A percentile compares a stretch with the other conserved stretches of the same genome.
Conservation (phyloP, 495 filamentous ascomycete genomes). For the Penicillium argentinense region DNA sequence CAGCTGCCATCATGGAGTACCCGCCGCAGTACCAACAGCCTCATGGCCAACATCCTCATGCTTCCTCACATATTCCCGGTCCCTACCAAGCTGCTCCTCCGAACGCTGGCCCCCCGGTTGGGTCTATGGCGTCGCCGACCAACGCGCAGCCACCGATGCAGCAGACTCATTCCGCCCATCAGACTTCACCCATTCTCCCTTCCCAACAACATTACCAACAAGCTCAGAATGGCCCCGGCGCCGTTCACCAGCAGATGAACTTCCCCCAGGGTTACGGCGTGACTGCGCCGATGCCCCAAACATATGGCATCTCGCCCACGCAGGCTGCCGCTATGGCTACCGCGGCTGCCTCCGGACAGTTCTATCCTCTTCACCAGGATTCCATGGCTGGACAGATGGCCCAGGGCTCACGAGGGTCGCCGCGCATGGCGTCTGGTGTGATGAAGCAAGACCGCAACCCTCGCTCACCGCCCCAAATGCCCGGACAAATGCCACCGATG, state of each 20-base stretch:
- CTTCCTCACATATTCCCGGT: constrained; percentile 49
- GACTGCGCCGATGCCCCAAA: constrained; percentile 46
- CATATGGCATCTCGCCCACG: constrained; percentile 51
- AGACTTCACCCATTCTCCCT: constrained; percentile 55
- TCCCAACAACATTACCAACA: constrained; percentile 53
- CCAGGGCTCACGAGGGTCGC: constrained; percentile 48
- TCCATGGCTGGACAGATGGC: constrained; percentile 49
- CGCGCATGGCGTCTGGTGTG: constrained; percentile 47
- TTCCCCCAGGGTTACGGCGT: constrained; percentile 55
- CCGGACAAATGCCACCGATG: constrained; percentile 52
- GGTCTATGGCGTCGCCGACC: constrained; percentile 52
- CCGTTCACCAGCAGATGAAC: constrained; percentile 52
- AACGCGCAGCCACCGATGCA: constrained; percentile 54
- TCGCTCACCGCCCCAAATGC: constrained; percentile 50
- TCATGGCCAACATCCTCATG: constrained; percentile 56
- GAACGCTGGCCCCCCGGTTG: constrained; percentile 45
- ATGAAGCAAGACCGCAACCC: constrained; percentile 54
- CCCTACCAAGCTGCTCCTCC: constrained; percentile 48
- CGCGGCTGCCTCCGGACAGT: constrained; percentile 54
- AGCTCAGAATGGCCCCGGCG: constrained; percentile 44
- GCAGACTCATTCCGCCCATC: constrained; percentile 46
- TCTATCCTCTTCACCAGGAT: constrained; percentile 49
- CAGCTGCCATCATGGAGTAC: constrained; percentile 51
- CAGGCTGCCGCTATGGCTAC: constrained; percentile 59
- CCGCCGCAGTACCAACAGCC: constrained; percentile 55